Evolutionary conservation across 805 yeast genomes (phyloP), one percentile per base, ranked within the genome.

Genomic region (Candida succiphila): DNA sequence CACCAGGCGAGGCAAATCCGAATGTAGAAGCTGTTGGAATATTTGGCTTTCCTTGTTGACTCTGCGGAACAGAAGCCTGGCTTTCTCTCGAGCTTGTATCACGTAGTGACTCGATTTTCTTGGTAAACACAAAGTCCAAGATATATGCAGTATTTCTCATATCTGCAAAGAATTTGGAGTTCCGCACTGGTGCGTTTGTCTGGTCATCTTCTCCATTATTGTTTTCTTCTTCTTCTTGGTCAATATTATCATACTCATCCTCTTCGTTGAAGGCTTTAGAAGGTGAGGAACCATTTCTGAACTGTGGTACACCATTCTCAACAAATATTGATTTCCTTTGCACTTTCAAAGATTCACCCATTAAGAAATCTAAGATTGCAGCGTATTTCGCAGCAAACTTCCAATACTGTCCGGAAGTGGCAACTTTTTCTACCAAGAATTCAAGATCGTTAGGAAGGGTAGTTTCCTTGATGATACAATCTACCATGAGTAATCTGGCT

Each of bases 151-250:
- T 52, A 20, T 47, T 42, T 34, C 54, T 36, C 48, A 51, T 48
- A 34, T 51, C 56, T 3, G 52, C 36, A 25, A 59, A 51, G 12
- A 59, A 55, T 22, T 53, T 52, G 4, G 60, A 58, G 31, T 56
- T 58, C 34, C 45, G 48, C 30, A 48, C 34, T 23, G 34, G 34
- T 22, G 35, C 41, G 17, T 37, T 29, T 14, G 9, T 6, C 7
- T 7, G 6, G 7, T 27, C 22, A 17, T 24, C 10, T 21, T 21
- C 10, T 8, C 10, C 10, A 21, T 21, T 21, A 7, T 45, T 35
- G n/a, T 43, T 41, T 19, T 37, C 38, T 2, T 45, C 47, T 27
- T 52, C 56, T 21, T 43, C 44, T 7, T 42, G 45, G 7, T 45
- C 48, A 10, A 40, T 45, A 27, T 31, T 48, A 31, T 50, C 49